A percentile compares a stretch with the other conserved stretches of the same genome.
These are phyloP conservation scores for Chlamydomonas reinhardtii DNA, from an alignment of 163 green algal species.

Conservation along the genomic window DNA sequence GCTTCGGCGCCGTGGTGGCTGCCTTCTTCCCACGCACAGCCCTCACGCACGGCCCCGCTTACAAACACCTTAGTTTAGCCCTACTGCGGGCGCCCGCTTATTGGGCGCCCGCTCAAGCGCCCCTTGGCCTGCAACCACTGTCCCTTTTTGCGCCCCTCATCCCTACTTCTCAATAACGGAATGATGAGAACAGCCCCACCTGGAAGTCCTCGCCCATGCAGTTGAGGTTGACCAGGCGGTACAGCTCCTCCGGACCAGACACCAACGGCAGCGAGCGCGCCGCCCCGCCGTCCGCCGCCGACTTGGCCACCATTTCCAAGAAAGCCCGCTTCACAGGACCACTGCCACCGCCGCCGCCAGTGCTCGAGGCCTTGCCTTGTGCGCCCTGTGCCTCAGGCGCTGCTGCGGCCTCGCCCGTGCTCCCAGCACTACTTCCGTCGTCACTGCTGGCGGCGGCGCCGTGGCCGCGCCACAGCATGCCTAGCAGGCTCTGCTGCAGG, in stretches of 20 bases:
- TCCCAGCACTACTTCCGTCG: background rate
- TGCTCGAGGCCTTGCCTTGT: background rate
- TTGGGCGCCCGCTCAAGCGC: too few relatives aligned
- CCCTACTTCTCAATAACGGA: too few relatives aligned
- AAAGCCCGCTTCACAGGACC: background rate
- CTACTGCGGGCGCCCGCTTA: too few relatives aligned
- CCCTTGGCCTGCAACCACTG: too few relatives aligned
- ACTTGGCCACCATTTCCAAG: constrained; percentile 36
- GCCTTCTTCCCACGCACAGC: too few relatives aligned
- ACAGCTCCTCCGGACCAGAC: constrained; percentile 13
- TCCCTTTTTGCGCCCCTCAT: too few relatives aligned
- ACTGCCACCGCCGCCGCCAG: background rate
- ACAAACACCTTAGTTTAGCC: too few relatives aligned
- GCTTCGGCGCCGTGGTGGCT: too few relatives aligned
- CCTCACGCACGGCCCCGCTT: too few relatives aligned
- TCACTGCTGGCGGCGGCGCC: background rate
- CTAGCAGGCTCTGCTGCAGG: constrained; percentile 47
- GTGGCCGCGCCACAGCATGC: constrained; percentile 12
- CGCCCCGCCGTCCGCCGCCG: constrained; percentile 8
- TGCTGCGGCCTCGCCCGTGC: background rate
- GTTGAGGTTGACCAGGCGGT: constrained; percentile 51
- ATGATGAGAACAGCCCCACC: too few relatives aligned
- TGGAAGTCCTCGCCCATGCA: constrained; percentile 59
- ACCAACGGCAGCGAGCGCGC: constrained; percentile 4
- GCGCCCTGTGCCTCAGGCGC: background rate